phyloP scores from a whole-genome alignment of 768 basidiomycete genomes.

The Hericium rajendrae region DNA sequence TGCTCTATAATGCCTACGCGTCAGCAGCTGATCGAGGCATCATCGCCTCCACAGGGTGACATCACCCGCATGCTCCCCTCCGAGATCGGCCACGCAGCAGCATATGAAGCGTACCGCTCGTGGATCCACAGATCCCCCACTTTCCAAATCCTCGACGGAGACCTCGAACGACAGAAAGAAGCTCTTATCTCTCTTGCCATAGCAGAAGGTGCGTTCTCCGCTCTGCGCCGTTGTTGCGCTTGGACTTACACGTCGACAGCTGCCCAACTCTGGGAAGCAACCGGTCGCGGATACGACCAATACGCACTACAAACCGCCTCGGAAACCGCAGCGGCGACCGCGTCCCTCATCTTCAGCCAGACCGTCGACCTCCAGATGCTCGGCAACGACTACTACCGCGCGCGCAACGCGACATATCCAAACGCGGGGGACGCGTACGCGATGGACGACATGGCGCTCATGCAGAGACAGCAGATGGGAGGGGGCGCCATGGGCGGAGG shows the following conservation, averaged over 20 bases:
- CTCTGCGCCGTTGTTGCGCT: background rate
- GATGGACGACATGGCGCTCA: background rate
- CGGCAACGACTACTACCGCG: constrained; percentile 3
- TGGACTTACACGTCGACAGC: constrained; percentile 27
- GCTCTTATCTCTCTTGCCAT: constrained; percentile 58
- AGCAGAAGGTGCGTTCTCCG: constrained; percentile 46
- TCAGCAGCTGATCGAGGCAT: background rate
- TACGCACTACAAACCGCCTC: constrained; percentile 5
- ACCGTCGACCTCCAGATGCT: constrained; percentile 1
- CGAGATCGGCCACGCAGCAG: constrained; percentile 69
- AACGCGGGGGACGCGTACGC: background rate
- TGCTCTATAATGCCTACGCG: background rate
- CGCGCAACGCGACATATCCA: background rate
- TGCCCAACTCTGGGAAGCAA: constrained; percentile 43
- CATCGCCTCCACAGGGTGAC: constrained; percentile 34
- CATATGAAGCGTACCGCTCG: constrained; percentile 64
- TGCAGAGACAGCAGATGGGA: background rate
- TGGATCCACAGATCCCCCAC: constrained; percentile 51
- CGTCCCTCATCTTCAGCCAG: constrained; percentile 2
- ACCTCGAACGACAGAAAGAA: constrained; percentile 55
- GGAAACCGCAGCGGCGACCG: constrained; percentile 10
- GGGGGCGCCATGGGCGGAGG: background rate
- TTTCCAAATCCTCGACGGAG: constrained; percentile 46
- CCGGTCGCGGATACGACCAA: constrained; percentile 28
- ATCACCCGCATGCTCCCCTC: constrained; percentile 39